A percentile compares a stretch with the other conserved stretches of the same genome.
phyloP scores from a whole-genome alignment of 352 stramenopile genomes.

The Globisporangium recalcitrans region DNA sequence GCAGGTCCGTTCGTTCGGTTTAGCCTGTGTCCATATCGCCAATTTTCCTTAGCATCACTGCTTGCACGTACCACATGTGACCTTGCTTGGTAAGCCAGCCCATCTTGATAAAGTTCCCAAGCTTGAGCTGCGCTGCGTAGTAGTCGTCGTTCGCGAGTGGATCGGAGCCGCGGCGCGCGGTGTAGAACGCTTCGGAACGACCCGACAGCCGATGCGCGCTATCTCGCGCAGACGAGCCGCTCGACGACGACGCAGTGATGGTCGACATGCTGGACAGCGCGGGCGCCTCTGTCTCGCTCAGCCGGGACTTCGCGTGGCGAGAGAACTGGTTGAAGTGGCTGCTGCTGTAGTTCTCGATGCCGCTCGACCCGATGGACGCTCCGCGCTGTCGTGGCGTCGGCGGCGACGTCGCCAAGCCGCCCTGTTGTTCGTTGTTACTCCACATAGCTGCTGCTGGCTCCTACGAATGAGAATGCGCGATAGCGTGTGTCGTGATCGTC shows the following conservation, averaged over 20 bases:
- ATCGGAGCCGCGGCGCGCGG: constrained; percentile 49
- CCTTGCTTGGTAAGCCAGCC: constrained; percentile 83
- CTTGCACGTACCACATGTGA: constrained; percentile 52
- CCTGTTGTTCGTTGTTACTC: neutral
- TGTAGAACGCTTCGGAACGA: constrained; percentile 26
- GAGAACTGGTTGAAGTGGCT: constrained; percentile 14
- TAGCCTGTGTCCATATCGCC: neutral
- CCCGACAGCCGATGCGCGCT: neutral
- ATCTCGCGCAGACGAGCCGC: neutral
- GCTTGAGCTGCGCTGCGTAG: constrained; percentile 57
- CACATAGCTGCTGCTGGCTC: neutral
- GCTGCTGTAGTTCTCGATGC: constrained; percentile 8
- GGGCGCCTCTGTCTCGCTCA: constrained; percentile 9
- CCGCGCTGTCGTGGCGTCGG: constrained; percentile 13
- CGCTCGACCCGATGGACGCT: constrained; percentile 16
- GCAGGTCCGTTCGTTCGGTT: no score
- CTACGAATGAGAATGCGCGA: neutral
- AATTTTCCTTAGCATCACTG: neutral
- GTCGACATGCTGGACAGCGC: constrained; percentile 1
- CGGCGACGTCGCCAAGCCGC: constrained; percentile 3
- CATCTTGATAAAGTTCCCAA: constrained; percentile 76
- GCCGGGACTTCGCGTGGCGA: constrained; percentile 13
- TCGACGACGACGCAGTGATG: neutral
- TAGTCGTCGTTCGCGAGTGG: constrained; percentile 62
- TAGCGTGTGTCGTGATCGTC: neutral